These are phyloP conservation scores for Diutina mesorugosa DNA, from an alignment of 1,139 yeast species.

Conservation along the genomic window DNA sequence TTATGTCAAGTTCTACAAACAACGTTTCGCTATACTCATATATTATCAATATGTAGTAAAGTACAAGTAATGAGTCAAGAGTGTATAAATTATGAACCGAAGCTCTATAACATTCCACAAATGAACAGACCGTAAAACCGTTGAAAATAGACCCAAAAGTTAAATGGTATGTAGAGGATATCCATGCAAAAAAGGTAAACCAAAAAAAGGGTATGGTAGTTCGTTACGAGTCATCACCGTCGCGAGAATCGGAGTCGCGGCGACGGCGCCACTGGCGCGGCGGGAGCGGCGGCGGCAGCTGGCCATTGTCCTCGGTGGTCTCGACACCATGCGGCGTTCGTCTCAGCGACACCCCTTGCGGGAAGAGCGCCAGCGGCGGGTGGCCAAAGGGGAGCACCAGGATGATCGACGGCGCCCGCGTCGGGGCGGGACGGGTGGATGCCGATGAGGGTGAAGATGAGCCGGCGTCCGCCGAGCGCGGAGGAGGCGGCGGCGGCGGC, in stretches of 20 bases:
- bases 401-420: neutral
- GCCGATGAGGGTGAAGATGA: neutral
- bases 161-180: too few relatives aligned
- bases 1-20: too few relatives aligned
- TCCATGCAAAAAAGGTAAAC: neutral
- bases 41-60: too few relatives aligned
- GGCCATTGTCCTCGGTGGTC: neutral
- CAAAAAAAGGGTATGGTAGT: too few relatives aligned
- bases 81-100: too few relatives aligned
- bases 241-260: neutral
- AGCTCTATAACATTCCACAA: neutral
- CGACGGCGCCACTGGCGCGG: neutral
- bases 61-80: too few relatives aligned
- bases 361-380: neutral
- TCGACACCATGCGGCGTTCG: neutral
- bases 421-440: neutral
- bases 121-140: neutral
- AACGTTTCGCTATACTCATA: too few relatives aligned
- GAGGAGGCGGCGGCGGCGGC: neutral
- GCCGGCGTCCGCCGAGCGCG: neutral
- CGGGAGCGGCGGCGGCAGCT: neutral
- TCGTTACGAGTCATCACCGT: neutral
- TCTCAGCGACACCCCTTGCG: slow-evolving; percentile 1
- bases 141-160: too few relatives aligned
- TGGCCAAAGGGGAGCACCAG: neutral